phyloP scores from a whole-genome alignment of 1,139 yeast genomes.

The Scheffersomyces lignicola region DNA sequence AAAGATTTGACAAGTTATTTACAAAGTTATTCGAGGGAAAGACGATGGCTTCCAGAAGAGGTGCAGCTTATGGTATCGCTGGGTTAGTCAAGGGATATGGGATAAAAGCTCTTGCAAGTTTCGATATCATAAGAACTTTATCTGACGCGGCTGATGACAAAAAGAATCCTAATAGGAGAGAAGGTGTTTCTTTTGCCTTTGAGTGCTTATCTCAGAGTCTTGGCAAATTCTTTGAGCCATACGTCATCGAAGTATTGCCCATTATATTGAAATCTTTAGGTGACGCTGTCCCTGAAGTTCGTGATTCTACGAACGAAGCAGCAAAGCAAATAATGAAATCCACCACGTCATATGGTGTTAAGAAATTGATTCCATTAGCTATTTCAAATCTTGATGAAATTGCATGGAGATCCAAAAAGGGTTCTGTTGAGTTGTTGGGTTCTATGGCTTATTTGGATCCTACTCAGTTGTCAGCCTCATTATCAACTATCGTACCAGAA shows the following conservation, averaged over 20 bases:
- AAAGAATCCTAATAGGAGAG: conserved; percentile 71
- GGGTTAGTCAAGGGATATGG: conserved; percentile 93
- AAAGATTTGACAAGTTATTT: conserved; percentile 59
- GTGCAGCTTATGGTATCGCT: conserved; percentile 95
- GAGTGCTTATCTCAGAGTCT: conserved; percentile 79
- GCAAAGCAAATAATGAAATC: conserved; percentile 86
- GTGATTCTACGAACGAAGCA: conserved; percentile 86
- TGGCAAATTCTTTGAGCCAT: conserved; percentile 86
- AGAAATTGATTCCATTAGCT: conserved; percentile 87
- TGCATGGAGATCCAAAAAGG: conserved; percentile 96
- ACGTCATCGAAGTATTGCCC: conserved; percentile 86
- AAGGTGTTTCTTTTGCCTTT: conserved; percentile 85
- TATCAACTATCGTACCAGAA: conserved; percentile 90
- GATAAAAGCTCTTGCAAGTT: conserved; percentile 69
- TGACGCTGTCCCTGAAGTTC: conserved; percentile 79
- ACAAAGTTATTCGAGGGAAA: conserved; percentile 56
- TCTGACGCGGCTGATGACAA: conserved; percentile 90
- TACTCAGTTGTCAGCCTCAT: conserved; percentile 83
- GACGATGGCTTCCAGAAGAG: conserved; percentile 65
- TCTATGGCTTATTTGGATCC: conserved; percentile 98
- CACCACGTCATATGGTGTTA: conserved; percentile 91
- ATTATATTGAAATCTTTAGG: conserved; percentile 79
- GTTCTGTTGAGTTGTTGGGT: conserved; percentile 93
- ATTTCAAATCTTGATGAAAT: conserved; percentile 82
- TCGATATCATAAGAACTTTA: conserved; percentile 72